Evolutionary conservation across 371 early-diverging fungal genomes (phyloP).

Genomic region (Mucor sp.): DNA sequence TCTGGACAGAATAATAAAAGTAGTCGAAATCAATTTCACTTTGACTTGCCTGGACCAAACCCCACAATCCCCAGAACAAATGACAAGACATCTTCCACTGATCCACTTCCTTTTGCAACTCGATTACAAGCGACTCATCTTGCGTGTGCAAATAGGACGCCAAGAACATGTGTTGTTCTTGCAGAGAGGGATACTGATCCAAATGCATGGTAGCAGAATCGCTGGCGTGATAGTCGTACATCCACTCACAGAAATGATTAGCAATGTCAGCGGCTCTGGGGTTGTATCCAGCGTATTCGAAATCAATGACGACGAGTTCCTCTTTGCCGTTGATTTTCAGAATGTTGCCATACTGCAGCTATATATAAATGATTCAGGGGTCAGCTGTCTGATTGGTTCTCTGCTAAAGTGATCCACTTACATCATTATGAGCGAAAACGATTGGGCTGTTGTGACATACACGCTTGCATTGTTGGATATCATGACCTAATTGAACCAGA

Average conservation of each 20-base stretch:
- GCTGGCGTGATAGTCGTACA: constrained; percentile 74
- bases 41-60: constrained; percentile 75
- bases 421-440: constrained; percentile 87
- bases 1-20: constrained; percentile 67
- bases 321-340: constrained; percentile 28
- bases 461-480: constrained; percentile 50
- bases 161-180: constrained; percentile 63
- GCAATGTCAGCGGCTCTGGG: constrained; percentile 83
- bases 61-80: constrained; percentile 85
- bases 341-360: constrained; percentile 43
- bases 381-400: not conserved
- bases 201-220: constrained; percentile 53
- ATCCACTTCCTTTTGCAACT: constrained; percentile 32
- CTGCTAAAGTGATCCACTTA: constrained; percentile 34
- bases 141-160: constrained; percentile 56
- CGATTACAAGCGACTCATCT: constrained; percentile 22
- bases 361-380: not conserved
- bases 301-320: constrained; percentile 58
- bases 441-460: constrained; percentile 58
- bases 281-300: constrained; percentile 89
- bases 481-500: constrained; percentile 41
- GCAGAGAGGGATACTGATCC: constrained; percentile 56
- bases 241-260: constrained; percentile 93
- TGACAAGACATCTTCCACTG: constrained; percentile 69
- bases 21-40: constrained; percentile 88